phyloP scores from a whole-genome alignment of 192 early-diverging fungal species.

The Radiomyces spectabilis region DNA sequence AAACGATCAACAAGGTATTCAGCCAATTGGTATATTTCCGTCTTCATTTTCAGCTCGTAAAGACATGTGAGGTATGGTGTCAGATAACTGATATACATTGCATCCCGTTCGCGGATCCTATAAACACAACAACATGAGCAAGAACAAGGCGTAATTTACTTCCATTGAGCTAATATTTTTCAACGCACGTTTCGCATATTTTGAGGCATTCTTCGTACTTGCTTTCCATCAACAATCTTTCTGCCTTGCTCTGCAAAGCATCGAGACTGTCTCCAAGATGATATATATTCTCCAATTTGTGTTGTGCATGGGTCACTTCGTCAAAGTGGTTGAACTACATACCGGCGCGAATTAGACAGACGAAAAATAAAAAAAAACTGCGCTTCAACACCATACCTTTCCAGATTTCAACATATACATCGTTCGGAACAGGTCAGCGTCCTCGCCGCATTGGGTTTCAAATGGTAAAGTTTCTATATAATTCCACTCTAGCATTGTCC shows the following conservation, averaged over 20 bases:
- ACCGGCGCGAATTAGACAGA: too few species aligned
- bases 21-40: constrained; percentile 63
- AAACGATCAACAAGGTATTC: constrained; percentile 64
- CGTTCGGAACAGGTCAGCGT: constrained; percentile 48
- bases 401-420: constrained; percentile 55
- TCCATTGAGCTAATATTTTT: not conserved
- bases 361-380: too few species aligned
- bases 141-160: not conserved
- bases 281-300: constrained; percentile 29
- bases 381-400: too few species aligned
- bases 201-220: constrained; percentile 38
- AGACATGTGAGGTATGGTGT: constrained; percentile 63
- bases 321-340: constrained; percentile 45
- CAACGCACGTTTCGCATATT: constrained; percentile 36
- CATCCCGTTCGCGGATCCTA: constrained; percentile 56
- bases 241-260: constrained; percentile 48
- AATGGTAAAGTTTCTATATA: constrained; percentile 43
- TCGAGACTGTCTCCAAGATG: constrained; percentile 37
- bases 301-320: constrained; percentile 25
- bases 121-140: not conserved
- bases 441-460: constrained; percentile 36
- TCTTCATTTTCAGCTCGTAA: constrained; percentile 49
- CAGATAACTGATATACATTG: constrained; percentile 48
- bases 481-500: constrained; percentile 42
- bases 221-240: constrained; percentile 40